Evolutionary conservation across 148 eudicot genomes (phyloP), one percentile per base, ranked within the genome.

Genomic region (Persicaria tinctoria): DNA sequence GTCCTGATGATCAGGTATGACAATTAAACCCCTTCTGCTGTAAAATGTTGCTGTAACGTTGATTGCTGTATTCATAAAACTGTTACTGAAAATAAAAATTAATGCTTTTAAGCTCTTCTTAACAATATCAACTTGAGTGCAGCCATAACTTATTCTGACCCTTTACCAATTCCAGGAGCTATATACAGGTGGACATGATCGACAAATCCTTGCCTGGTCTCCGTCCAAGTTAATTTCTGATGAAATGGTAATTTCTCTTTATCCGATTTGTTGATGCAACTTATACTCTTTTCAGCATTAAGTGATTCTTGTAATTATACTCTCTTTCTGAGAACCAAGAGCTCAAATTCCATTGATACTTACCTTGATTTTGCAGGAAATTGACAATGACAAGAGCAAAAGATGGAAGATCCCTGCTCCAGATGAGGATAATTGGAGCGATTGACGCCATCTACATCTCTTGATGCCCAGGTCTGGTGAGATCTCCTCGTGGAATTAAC

Each of bases 381-480:
- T 79, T 77, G 90, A 93, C 94, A 86, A 87, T 64, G 85, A 84
- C 62, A 46, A 70, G 75, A 80, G 75, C 73, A 76, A 57, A 75
- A 85, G 76, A 69, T 83, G 83, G 72, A 78, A 82, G 77, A 48
- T 74, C 73, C 76, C 83, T 7, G 60, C 79, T 32, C 76, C 49
- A 70, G 98, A 93, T 79, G 85, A 88, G 83, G 98, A 93, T 85
- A 88, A 88, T 80, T 93, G 98, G 98, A 93, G 97, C 55, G 97
- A 93, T 79, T 91, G 79, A 84, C 27, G 18, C 68, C 54, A 27
- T 59, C 27, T 81, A 44, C 41, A n/a, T n/a, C 54, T 70, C 64
- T 74, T 55, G 38, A 48, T 47, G 50, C 8, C 9, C 45, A 73
- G 76, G 75, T 73, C 44, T 73, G 41, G 38, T 60, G 68, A 41